Evolutionary conservation across 352 stramenopile species (phyloP), one percentile per base, ranked within the genome.

Genomic region (Globisporangium recalcitrans): DNA sequence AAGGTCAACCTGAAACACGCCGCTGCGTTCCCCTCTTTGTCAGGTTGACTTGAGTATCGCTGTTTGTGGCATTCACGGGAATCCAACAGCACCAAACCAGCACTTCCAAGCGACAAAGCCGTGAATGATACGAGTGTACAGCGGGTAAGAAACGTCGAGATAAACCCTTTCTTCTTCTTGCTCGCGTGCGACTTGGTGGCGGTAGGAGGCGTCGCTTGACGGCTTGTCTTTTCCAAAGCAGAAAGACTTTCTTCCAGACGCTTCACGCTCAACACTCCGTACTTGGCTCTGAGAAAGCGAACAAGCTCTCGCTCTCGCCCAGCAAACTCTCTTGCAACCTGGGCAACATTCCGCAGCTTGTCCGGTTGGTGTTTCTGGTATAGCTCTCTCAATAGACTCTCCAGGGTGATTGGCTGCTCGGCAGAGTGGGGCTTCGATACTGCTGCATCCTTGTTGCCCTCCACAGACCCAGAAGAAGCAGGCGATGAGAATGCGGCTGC

Each of bases 321-420:
- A 0, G 70, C 62, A 29, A 82, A 93, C 54, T 88, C 49, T 9
- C 75, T 76, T 11, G 79, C 81, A 19, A 93, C 71, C 9, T 73
- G 62, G 11, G 65, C 29, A 0, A 85, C 80, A n/a, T 87, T 89
- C 62, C 81, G 80, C 13, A 91, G 51, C 46, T 88, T 83, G 55
- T 91, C 81, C 1, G 82, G 85, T 56, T 93, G 82, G 48, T 93
- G 85, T 29, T 84, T 87, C 36, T 73, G 75, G 70, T 91, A 93
- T 44, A 93, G 65, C 19, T 90, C 79, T 22, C 66, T 80, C 29
- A 93, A 64, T 22, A 91, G 58, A 9, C 24, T 63, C 40, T 88
- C 75, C 40, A 93, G 54, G 1, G 78, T 88, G 24, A 86, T 24
- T 1, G 55, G 27, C 3, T 11, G 19, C 24, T 56, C 49, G 27